Evolutionary conservation across 371 early-diverging fungal genomes (phyloP).

Genomic region (Funneliformis caledonium): DNA sequence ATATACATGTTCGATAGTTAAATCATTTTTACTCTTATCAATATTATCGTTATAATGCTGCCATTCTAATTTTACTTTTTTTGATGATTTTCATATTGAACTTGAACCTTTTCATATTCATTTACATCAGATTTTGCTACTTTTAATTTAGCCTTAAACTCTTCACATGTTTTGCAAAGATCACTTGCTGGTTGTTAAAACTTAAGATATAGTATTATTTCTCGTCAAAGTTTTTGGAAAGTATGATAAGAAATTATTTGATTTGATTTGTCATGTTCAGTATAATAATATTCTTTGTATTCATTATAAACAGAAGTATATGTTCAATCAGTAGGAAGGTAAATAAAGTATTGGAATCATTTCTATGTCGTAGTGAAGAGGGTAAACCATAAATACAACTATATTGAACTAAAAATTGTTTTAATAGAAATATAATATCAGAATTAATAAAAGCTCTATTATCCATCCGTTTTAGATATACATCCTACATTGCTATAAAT

Average conservation of each 20-base stretch:
- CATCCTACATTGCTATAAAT: neutral
- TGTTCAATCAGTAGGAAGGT: neutral
- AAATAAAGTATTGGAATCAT: constrained; percentile 5
- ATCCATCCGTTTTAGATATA: neutral
- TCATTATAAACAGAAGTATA: constrained; percentile 1
- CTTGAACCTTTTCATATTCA: neutral
- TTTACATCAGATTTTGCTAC: neutral
- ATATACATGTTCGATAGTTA: neutral
- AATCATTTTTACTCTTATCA: neutral
- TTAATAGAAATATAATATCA: neutral
- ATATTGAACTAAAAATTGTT: neutral
- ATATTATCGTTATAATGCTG: constrained; percentile 33
- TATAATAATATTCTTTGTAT: constrained; percentile 12
- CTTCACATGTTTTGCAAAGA: neutral
- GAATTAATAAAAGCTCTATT: neutral
- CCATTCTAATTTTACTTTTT: neutral
- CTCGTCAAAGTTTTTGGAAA: neutral
- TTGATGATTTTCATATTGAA: neutral
- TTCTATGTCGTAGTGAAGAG: neutral
- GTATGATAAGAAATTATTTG: neutral
- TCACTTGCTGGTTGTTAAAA: neutral
- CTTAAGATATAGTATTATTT: neutral
- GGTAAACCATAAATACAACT: neutral
- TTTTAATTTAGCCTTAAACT: neutral
- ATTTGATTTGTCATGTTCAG: neutral